Evolutionary conservation across 2,329 filamentous ascomycete species (phyloP).

Genomic region (Alternaria sp.): DNA sequence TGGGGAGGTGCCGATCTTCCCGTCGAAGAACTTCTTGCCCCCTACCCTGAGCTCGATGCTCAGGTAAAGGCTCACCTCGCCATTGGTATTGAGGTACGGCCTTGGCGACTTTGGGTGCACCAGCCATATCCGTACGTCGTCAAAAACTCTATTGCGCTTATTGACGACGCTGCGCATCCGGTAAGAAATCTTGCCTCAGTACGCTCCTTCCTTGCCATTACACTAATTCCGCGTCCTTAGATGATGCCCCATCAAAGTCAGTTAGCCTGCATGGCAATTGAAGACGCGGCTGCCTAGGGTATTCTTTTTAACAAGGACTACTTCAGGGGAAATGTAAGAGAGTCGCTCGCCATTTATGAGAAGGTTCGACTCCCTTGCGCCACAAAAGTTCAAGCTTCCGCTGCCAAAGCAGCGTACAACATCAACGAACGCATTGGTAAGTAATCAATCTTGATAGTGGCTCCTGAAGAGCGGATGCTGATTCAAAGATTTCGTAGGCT

Average conservation of each 20-base stretch:
- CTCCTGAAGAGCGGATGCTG: neutral
- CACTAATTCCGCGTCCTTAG: slow-evolving; percentile 27
- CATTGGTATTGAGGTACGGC: slow-evolving; percentile 69
- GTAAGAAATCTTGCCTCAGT: slow-evolving; percentile 47
- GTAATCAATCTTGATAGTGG: neutral
- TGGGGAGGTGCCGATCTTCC: slow-evolving; percentile 65
- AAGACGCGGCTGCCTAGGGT: slow-evolving; percentile 70
- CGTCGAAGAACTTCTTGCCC: slow-evolving; percentile 67
- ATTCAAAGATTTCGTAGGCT: slow-evolving; percentile 42
- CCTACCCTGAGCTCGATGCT: slow-evolving; percentile 67
- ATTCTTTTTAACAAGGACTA: slow-evolving; percentile 64
- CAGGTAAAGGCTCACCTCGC: slow-evolving; percentile 66
- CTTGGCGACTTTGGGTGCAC: slow-evolving; percentile 73
- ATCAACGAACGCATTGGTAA: slow-evolving; percentile 57
- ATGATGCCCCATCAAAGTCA: slow-evolving; percentile 76
- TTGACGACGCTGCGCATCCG: slow-evolving; percentile 73
- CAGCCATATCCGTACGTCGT: slow-evolving; percentile 67
- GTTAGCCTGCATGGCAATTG: slow-evolving; percentile 73
- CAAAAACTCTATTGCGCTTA: slow-evolving; percentile 62
- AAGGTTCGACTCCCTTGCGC: slow-evolving; percentile 49
- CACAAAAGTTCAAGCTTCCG: slow-evolving; percentile 51
- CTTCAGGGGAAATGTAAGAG: slow-evolving; percentile 50
- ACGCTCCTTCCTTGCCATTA: neutral
- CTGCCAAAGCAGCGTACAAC: slow-evolving; percentile 50
- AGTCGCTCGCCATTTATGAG: slow-evolving; percentile 49